A percentile compares a stretch with the other conserved stretches of the same genome.
Conservation (phyloP, 1,284 basidiomycete genomes). For the Microbotryum scabiosae region DNA sequence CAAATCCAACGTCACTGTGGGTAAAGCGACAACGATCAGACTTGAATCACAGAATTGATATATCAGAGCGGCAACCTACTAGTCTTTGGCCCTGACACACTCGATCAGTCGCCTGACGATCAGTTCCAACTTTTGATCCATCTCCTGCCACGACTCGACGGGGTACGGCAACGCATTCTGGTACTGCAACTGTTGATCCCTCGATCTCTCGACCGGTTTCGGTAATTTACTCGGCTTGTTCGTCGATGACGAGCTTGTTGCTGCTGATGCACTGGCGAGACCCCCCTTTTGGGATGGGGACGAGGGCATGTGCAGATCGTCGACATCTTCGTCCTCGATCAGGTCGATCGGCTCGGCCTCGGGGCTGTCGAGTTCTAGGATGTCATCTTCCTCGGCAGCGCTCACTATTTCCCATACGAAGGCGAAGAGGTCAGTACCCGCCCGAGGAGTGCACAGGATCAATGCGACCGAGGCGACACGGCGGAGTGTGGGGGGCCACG, state of each 20-base stretch:
- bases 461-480: too few relatives aligned
- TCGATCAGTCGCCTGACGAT: constrained; percentile 66
- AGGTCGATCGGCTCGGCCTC: constrained; percentile 31
- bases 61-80: constrained; percentile 49
- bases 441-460: too few relatives aligned
- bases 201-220: constrained; percentile 23
- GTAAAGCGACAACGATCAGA: constrained; percentile 23
- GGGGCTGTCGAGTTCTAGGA: not conserved
- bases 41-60: constrained; percentile 57
- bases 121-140: constrained; percentile 70
- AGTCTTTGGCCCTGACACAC: constrained; percentile 70
- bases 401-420: too few relatives aligned
- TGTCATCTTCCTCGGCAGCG: too few relatives aligned
- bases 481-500: too few relatives aligned
- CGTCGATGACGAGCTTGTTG: constrained; percentile 10
- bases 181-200: constrained; percentile 34
- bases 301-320: constrained; percentile 25
- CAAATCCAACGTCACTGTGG: constrained; percentile 30
- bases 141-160: constrained; percentile 67
- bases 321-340: constrained; percentile 30
- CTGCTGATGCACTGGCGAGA: constrained; percentile 1
- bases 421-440: too few relatives aligned
- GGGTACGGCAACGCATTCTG: constrained; percentile 58
- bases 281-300: constrained; percentile 8
- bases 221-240: constrained; percentile 4